These are phyloP conservation scores for Rhizoclosmatium globosum DNA, from an alignment of 192 early-diverging fungal species.

Conservation along the genomic window DNA sequence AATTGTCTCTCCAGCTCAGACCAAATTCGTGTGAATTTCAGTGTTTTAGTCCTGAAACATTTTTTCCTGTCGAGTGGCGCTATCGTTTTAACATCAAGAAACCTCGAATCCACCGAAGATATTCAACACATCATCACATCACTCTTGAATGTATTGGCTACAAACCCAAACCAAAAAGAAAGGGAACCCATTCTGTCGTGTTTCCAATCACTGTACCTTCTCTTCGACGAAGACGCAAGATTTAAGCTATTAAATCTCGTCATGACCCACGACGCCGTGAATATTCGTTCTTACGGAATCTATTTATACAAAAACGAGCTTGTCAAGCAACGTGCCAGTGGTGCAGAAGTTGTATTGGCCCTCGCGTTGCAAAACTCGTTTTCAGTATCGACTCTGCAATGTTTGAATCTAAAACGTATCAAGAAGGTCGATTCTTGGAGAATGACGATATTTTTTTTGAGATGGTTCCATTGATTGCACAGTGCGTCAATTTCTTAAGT, in stretches of 20 bases:
- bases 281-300: slow-evolving; percentile 21
- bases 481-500: slow-evolving; percentile 13
- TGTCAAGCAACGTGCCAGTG: background rate
- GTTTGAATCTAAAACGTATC: background rate
- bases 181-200: background rate
- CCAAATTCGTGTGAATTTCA: background rate
- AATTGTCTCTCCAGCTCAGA: too few relatives aligned
- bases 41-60: background rate
- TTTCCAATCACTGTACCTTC: background rate
- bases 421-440: background rate
- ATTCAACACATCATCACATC: background rate
- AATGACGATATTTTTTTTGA: slow-evolving; percentile 25
- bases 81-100: background rate
- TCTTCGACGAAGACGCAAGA: background rate
- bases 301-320: slow-evolving; percentile 21
- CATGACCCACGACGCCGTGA: slow-evolving; percentile 4
- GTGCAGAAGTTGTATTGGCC: too few relatives aligned
- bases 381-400: background rate
- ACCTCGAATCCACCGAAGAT: background rate
- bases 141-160: background rate
- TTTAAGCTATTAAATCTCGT: background rate
- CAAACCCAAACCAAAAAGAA: background rate
- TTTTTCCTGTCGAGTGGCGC: background rate
- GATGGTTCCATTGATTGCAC: slow-evolving; percentile 3
- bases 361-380: background rate